Base-by-base conservation (phyloP, 1,284 basidiomycete genomes). In the Melampsora medusae region DNA sequence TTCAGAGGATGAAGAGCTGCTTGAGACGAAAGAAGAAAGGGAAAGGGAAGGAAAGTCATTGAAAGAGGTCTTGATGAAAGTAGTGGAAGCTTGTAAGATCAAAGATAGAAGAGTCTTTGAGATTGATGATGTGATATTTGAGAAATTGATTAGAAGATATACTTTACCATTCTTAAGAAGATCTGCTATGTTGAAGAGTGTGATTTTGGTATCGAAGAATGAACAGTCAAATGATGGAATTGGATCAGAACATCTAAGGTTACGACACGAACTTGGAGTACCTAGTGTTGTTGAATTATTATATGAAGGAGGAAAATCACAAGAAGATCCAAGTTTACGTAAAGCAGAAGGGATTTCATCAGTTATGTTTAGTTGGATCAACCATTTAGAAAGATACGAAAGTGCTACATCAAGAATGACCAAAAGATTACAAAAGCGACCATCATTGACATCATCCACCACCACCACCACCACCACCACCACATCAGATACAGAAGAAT, bases 131-230 rank as follows among this genome's bases (percentile, higher is more conserved):
- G 46, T 64, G 59, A 50, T 68, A n/a, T 53, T 74, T 17, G 59
- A 69, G 42, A 62, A 49, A 59, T 50, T 69, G 42, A 67, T 78
- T 14, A 71, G 67, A 48, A 25, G 71, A 6, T 73, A 77, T 42
- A 76, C 65, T n/a, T 56, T 99, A 7, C 94, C 94, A 1, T 97
- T 97, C 86, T 87, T 98, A n/a, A 90, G 95, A 49, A 89, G 92
- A 4, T 92, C 92, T 0, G 90, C 92, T 6, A 92, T 97, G 53
- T 86, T 98, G 10, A 92, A 90, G n/a, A 64, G 49, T 28, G 72
- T 75, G 50, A 50, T 75, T 38, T n/a, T n/a, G 16, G 28, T 25
- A 14, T 25, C 53, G n/a, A 59, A 59, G 16, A 17, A 22, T 28
- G 53, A 31, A 59, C 10, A 46, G 10, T 9, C 19, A 4, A 31